Evolutionary conservation across 2,329 filamentous ascomycete genomes (phyloP).

Genomic region (Aspergillus unguis): DNA sequence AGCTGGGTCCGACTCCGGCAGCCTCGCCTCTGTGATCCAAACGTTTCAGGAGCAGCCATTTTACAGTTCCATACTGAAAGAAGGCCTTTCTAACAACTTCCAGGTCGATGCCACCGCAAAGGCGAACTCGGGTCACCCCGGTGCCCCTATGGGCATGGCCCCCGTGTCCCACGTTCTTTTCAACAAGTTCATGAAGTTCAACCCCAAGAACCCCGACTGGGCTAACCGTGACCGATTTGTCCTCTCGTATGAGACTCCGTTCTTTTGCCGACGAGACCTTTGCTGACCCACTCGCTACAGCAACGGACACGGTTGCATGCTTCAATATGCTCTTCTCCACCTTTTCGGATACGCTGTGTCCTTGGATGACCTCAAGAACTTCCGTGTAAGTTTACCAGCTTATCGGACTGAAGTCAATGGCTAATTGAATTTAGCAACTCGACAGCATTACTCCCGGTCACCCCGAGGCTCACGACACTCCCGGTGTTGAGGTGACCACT

Average conservation of each 20-base stretch:
- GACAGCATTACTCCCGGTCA: conserved; percentile 90
- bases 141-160: conserved; percentile 97
- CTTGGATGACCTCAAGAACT: conserved; percentile 90
- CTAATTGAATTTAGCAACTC: conserved; percentile 49
- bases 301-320: conserved; percentile 99
- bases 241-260: conserved; percentile 75
- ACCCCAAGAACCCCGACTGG: conserved; percentile 98
- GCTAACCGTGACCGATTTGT: conserved; percentile 97
- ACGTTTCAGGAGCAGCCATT: too few species aligned
- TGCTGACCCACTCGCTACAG: conserved; percentile 47
- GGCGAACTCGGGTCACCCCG: conserved; percentile 97
- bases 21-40: not conserved
- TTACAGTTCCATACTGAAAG: not conserved
- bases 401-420: not conserved
- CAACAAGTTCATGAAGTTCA: conserved; percentile 99
- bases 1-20: not conserved
- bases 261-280: not conserved
- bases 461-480: conserved; percentile 93
- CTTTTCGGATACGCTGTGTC: conserved; percentile 85
- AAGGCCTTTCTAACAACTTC: conserved; percentile 15
- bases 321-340: conserved; percentile 97
- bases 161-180: conserved; percentile 94
- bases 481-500: conserved; percentile 96
- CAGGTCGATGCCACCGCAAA: conserved; percentile 96
- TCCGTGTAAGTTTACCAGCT: conserved; percentile 68